Evolutionary conservation across 192 early-diverging fungal species (phyloP), one percentile per base, ranked within the genome.

Genomic region (Coemansia sp.): DNA sequence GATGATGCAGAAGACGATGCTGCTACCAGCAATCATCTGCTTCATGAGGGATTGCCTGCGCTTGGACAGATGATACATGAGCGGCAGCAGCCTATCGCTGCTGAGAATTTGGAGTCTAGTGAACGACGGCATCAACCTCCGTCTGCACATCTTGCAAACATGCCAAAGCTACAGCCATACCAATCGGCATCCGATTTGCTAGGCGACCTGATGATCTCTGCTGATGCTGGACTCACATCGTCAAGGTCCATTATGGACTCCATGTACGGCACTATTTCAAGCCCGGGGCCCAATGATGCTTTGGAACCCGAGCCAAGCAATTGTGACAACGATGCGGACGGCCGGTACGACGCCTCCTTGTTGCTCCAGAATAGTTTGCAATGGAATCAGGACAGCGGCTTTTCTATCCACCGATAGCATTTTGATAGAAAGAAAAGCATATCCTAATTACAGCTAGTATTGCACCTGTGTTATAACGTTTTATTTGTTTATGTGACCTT

Each of bases 191-290:
- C 52, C 12, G 59, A 61, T 43, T 57, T 10, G 15, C 45, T 73
- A 7, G 60, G 60, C 21, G 60, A 61, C 15, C 60, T 73, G 60
- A 42, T 73, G 65, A 49, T 63, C 21, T 49, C 71, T 16, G 52
- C 26, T 5, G 64, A 52, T 13, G 21, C 58, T 4, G 63, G 49
- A 46, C 49, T 72, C 52, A 11, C 42, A 22, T 43, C 48, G 4
- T 43, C 63, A 5, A 41, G 16, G 21, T 22, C 41, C 1, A 66
- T 72, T 16, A 65, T 72, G 70, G 70, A 72, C 11, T 9, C 8
- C 4, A 61, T 72, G 63, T 72, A 51, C 45, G 63, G 70, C 10
- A 7, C 58, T 4, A 66, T 67, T 16, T 7, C 58, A 8, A 62
- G 54, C 45, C 42, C 63, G 4, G 62, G 36, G 39, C 39, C 19